Percentiles rank a stretch among this genome's conserved stretches.
These are phyloP conservation scores for Paramyrothecium roridum DNA, from an alignment of 2,329 filamentous ascomycete genomes.

Conservation along the genomic window DNA sequence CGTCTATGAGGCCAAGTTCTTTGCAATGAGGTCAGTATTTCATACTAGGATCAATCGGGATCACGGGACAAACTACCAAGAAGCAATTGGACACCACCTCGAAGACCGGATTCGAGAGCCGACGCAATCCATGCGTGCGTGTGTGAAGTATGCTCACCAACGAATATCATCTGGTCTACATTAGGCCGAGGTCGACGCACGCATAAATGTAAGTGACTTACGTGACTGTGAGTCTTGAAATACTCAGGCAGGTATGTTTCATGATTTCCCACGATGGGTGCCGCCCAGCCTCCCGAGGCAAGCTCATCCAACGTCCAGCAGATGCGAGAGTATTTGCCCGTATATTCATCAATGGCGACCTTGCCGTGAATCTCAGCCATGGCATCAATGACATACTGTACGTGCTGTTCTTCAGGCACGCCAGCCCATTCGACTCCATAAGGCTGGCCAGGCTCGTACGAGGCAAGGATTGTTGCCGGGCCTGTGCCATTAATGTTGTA, in stretches of 20 bases:
- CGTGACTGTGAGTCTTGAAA: constrained; percentile 62
- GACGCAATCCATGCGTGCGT: constrained; percentile 69
- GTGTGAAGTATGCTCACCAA: constrained; percentile 68
- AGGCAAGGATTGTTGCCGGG: constrained; percentile 57
- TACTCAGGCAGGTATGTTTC: constrained; percentile 69
- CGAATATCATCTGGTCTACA: constrained; percentile 54
- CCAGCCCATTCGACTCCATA: neutral
- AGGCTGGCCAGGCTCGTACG: neutral
- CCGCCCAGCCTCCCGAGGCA: constrained; percentile 49
- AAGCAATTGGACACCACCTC: constrained; percentile 64
- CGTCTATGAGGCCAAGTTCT: constrained; percentile 64
- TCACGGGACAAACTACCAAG: constrained; percentile 28
- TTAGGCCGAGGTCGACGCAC: neutral
- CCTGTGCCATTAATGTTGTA: constrained; percentile 64
- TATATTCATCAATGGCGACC: constrained; percentile 1
- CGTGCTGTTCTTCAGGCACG: constrained; percentile 53
- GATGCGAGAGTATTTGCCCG: neutral
- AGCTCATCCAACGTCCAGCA: constrained; percentile 4
- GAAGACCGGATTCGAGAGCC: constrained; percentile 64
- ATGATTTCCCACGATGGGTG: constrained; percentile 60
- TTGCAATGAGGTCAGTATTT: neutral
- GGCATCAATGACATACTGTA: constrained; percentile 3
- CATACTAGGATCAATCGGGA: neutral
- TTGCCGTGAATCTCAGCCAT: constrained; percentile 5
- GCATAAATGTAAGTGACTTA: constrained; percentile 17